A percentile compares a stretch with the other conserved stretches of the same genome.
Conservation (phyloP, 306 rosid species). For the Medicago truncatula region MtrunA17r5.0-ANR NC_053045.1:40295501-40296000, state of each 20-base stretch:
- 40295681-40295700: not conserved
- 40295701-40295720: slow-evolving; percentile 7
- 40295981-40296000: slow-evolving; percentile 87
- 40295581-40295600: no score
- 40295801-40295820: not conserved
- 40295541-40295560: no score
- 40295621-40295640: no score
- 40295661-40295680: no score
- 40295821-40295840: slow-evolving; percentile 9
- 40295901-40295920: slow-evolving; percentile 51
- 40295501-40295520: no score
- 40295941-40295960: slow-evolving; percentile 99
- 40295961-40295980: slow-evolving; percentile 96
- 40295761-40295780: not conserved
- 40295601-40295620: no score
- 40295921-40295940: slow-evolving; percentile 68
- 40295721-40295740: not conserved
- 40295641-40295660: no score
- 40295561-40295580: no score
- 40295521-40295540: no score
- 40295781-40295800: not conserved
- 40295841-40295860: not conserved
- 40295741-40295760: not conserved
- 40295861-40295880: slow-evolving; percentile 28
- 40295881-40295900: slow-evolving; percentile 63